Base-by-base conservation (phyloP, 257 asterid genomes). In the Ilex aquifolium region DNA sequence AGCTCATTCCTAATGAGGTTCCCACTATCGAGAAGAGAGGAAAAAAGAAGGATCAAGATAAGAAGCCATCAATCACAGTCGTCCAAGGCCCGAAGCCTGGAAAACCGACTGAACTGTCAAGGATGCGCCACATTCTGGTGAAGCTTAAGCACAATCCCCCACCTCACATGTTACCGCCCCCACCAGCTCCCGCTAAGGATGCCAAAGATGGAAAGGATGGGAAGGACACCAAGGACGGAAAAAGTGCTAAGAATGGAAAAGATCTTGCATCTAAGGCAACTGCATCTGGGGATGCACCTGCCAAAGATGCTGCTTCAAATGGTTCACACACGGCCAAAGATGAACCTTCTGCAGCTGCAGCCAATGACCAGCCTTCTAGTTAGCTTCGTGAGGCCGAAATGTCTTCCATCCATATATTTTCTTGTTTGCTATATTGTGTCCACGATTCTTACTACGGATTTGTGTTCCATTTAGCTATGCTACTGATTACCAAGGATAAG, bases 11-110 rank as follows among this genome's bases (percentile, higher is more conserved):
- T 5, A 80, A 87, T 7, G 99, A 89, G 85, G 97, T 92, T 59
- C 77, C 95, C 59, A 83, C 44, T 61, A 85, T 92, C 59, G 97
- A 89, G 85, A 89, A 89, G 80, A 82, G 69, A 75, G 95, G 95
- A 39, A 86, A 82, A 75, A 92, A 85, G 85, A 92, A 87, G 80
- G 99, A 92, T 74, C 92, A 89, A 73, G 99, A 86, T 50, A 88
- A 85, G 85, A 88, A 85, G 80, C 91, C 97, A 66, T 82, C 95
- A 2, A 75, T 92, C 77, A 63, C 85, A 2, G 93, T 92, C 56
- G 21, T 92, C 58, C 98, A 92, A 76, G 98, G 97, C 15, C 98
- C 98, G 51, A 92, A 92, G 67, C 98, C 97, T 4, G 98, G 98
- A 32, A 92, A 92, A 76, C 98, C 97, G 16, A 92, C 98, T n/a